Evolutionary conservation across 164 flowering plant genomes (phyloP).

Genomic region (Tetracentron sinense): DNA sequence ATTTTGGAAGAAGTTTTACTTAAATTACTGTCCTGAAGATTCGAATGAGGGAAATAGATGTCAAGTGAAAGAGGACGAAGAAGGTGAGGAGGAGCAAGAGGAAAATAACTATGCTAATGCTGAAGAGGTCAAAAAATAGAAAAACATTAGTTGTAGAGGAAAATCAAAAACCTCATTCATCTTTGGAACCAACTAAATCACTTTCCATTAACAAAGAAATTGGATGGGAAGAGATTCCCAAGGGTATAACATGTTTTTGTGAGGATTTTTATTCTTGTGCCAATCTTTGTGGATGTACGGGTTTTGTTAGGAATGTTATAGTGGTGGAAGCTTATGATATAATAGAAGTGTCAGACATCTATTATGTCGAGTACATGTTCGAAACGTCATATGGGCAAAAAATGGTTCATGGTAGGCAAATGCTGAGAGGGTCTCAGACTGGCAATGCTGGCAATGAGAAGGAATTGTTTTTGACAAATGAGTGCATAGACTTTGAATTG

Average conservation of each 20-base stretch:
- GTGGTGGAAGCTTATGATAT: conserved; percentile 40
- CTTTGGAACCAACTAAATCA: conserved; percentile 23
- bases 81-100: conserved; percentile 41
- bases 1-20: conserved; percentile 89
- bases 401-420: conserved; percentile 77
- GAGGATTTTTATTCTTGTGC: conserved; percentile 55
- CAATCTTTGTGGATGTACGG: conserved; percentile 39
- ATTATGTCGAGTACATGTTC: conserved; percentile 84
- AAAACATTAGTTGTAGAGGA: conserved; percentile 13
- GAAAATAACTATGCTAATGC: conserved; percentile 39
- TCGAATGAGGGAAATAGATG: conserved; percentile 22
- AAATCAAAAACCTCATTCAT: conserved; percentile 23
- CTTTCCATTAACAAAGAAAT: conserved; percentile 23
- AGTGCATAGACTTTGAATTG: conserved; percentile 58
- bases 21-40: conserved; percentile 64
- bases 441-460: conserved; percentile 81
- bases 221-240: conserved; percentile 61
- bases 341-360: conserved; percentile 43
- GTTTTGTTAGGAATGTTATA: conserved; percentile 60
- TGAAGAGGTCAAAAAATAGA: conserved; percentile 35
- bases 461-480: conserved; percentile 79
- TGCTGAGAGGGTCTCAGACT: conserved; percentile 64
- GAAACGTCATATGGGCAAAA: conserved; percentile 49
- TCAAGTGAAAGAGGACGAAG: conserved; percentile 39
- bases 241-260: conserved; percentile 45